Percentiles rank a stretch among this genome's conserved stretches.
Evolutionary conservation across 768 basidiomycete genomes (phyloP).

Genomic region (Naganishia friedmannii): DNA sequence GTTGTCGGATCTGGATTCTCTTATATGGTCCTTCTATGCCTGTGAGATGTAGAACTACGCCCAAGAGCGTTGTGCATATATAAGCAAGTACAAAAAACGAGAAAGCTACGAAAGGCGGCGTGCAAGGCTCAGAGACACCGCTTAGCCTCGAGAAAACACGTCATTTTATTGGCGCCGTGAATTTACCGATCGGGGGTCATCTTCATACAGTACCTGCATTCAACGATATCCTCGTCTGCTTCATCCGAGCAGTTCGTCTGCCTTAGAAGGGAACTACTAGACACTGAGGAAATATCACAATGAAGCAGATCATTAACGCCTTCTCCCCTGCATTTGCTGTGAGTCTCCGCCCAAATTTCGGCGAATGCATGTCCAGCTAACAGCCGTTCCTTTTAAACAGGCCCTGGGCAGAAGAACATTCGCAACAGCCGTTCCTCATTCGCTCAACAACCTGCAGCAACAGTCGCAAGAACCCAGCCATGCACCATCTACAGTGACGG

Average conservation of each 20-base stretch:
- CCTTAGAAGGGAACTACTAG: too few relatives aligned
- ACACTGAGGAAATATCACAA: background rate
- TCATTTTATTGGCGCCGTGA: background rate
- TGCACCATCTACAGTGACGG: slow-evolving; percentile 6
- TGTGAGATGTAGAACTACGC: too few relatives aligned
- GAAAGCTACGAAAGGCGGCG: too few relatives aligned
- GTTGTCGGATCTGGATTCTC: too few relatives aligned
- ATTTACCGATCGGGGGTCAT: background rate
- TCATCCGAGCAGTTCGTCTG: too few relatives aligned
- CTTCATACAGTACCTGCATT: background rate
- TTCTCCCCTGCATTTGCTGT: slow-evolving; percentile 15
- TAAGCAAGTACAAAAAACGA: too few relatives aligned
- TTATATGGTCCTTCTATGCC: too few relatives aligned
- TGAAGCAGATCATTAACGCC: slow-evolving; percentile 12
- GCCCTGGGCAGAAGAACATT: slow-evolving; percentile 20
- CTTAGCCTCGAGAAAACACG: too few relatives aligned
- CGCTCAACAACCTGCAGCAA: background rate
- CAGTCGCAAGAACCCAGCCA: slow-evolving; percentile 5
- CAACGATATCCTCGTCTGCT: too few relatives aligned
- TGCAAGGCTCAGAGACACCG: too few relatives aligned
- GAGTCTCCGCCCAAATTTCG: background rate
- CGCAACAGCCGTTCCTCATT: slow-evolving; percentile 16
- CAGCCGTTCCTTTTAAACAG: background rate
- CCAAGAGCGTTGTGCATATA: too few relatives aligned
- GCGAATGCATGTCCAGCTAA: background rate